Evolutionary conservation across 441 rosid species (phyloP).

Genomic region (Eruca vesicaria): DNA sequence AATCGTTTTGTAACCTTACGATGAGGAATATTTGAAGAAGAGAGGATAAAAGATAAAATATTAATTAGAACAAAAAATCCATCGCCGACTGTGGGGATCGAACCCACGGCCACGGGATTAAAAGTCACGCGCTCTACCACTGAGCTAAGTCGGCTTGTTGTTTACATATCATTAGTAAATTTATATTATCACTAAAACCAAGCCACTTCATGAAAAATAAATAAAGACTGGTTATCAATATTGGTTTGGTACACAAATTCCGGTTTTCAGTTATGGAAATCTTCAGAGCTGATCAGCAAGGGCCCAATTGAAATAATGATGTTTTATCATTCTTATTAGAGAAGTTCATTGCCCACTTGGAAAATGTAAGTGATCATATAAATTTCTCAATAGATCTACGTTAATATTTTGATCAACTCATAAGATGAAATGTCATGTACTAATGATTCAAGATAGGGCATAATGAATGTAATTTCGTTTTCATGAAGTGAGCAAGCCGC

Average conservation of each 20-base stretch:
- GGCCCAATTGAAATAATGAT: neutral
- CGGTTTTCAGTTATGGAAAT: slow-evolving; percentile 21
- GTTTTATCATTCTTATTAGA: neutral
- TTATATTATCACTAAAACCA: neutral
- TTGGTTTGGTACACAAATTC: slow-evolving; percentile 9
- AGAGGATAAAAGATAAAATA: neutral
- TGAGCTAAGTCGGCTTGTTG: slow-evolving; percentile 43
- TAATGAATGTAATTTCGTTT: neutral
- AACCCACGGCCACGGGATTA: slow-evolving; percentile 48
- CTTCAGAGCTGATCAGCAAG: slow-evolving; percentile 2
- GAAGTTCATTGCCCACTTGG: neutral
- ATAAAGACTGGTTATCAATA: neutral
- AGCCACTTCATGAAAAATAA: neutral
- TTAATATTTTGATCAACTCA: neutral
- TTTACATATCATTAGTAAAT: rapidly evolving
- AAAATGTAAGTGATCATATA: neutral
- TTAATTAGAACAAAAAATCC: neutral
- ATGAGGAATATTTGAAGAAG: too few relatives aligned
- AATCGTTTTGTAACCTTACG: slow-evolving; percentile 41
- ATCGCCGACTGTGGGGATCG: slow-evolving; percentile 3
- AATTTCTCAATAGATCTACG: neutral
- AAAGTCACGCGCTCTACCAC: slow-evolving; percentile 51
- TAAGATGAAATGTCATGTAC: neutral
- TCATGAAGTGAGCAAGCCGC: neutral
- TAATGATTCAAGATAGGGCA: neutral